phyloP scores from a whole-genome alignment of 202 grass and related monocot species.

The Setaria italica region DNA sequence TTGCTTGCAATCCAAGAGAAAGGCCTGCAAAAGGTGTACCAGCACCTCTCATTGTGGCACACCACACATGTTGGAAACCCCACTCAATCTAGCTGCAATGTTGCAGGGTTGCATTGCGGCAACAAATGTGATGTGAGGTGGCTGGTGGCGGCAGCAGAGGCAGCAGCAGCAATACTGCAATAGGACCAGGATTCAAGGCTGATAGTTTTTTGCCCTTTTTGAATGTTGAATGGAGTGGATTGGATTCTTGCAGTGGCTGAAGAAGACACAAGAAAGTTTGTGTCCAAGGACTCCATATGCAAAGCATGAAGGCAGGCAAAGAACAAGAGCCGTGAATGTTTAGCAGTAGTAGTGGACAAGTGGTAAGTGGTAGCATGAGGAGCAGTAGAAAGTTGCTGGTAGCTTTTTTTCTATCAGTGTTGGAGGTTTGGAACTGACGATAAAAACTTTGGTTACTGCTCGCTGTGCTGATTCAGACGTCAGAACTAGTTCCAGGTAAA shows the following conservation, averaged over 20 bases:
- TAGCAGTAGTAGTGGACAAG: not conserved
- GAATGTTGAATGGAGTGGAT: constrained; percentile 19
- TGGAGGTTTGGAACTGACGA: not conserved
- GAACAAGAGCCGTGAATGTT: not conserved
- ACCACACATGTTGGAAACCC: constrained; percentile 48
- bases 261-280: not conserved
- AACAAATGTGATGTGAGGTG: constrained; percentile 45
- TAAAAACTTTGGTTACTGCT: not conserved
- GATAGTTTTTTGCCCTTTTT: not conserved
- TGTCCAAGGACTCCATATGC: not conserved
- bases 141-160: not conserved
- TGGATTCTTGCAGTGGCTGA: not conserved
- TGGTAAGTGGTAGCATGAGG: not conserved
- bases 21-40: constrained; percentile 30
- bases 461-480: not conserved
- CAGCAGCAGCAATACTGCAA: not conserved
- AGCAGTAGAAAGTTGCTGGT: not conserved
- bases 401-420: not conserved
- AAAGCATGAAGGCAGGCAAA: not conserved
- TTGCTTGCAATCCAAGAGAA: constrained; percentile 53
- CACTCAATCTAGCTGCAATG: constrained; percentile 49
- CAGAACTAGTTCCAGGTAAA: not conserved
- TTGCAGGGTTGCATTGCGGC: not conserved
- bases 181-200: not conserved
- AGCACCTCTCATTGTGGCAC: not conserved